A percentile compares a stretch with the other conserved stretches of the same genome.
phyloP scores from a whole-genome alignment of 768 basidiomycete genomes.

The Roridomyces roridus region DNA sequence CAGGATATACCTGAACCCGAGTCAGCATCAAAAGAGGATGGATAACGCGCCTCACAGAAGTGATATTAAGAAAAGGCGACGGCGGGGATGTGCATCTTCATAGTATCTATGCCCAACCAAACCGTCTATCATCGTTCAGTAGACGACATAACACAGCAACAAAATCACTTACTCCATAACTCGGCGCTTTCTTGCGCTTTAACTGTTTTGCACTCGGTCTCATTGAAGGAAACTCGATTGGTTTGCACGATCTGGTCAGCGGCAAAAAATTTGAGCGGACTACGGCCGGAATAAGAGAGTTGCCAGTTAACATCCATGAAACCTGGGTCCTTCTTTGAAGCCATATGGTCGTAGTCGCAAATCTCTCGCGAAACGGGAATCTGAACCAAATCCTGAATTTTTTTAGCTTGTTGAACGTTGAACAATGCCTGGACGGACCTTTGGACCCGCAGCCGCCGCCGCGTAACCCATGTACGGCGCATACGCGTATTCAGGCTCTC shows the following conservation, averaged over 20 bases:
- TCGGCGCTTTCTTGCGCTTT: conserved; percentile 31
- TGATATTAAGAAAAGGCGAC: conserved; percentile 18
- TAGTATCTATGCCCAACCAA: conserved; percentile 34
- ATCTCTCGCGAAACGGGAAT: conserved; percentile 39
- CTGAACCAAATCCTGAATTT: conserved; percentile 39
- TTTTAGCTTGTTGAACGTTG: background rate
- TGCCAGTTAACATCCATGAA: conserved; percentile 40
- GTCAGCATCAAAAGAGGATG: too few species aligned
- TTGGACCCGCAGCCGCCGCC: conserved; percentile 33
- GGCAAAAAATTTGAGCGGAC: conserved; percentile 29
- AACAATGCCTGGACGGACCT: conserved; percentile 31
- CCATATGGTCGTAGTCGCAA: too few species aligned
- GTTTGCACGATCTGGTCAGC: too few species aligned
- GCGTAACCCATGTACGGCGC: conserved; percentile 34
- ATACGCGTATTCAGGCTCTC: conserved; percentile 33
- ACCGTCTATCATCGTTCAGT: conserved; percentile 27
- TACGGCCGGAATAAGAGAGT: conserved; percentile 34
- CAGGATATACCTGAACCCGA: too few species aligned
- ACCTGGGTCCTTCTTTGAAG: background rate
- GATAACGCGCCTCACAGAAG: too few species aligned
- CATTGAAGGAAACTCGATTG: conserved; percentile 18
- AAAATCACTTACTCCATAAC: conserved; percentile 28
- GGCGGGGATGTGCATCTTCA: conserved; percentile 36
- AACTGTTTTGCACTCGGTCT: conserved; percentile 28
- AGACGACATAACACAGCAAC: too few species aligned